Evolutionary conservation across 805 yeast genomes (phyloP).

Genomic region (Candida ipomoeae): DNA sequence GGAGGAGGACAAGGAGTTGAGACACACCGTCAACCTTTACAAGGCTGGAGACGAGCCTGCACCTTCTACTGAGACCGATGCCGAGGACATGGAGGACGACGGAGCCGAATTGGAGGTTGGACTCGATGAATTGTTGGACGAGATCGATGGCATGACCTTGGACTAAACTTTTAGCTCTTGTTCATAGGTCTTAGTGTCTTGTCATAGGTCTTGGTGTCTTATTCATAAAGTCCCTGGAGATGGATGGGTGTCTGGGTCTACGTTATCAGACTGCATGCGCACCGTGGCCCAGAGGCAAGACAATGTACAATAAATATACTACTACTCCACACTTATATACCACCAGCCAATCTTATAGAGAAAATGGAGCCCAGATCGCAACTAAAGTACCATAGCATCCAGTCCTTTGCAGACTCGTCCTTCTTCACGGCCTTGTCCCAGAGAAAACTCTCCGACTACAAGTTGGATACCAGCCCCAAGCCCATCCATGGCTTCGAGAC

Average conservation of each 20-base stretch:
- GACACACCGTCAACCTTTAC: constrained; percentile 86
- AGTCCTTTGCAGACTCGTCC: constrained; percentile 79
- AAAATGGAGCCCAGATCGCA: constrained; percentile 2
- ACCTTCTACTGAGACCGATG: constrained; percentile 36
- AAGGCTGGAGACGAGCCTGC: constrained; percentile 46
- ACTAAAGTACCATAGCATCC: constrained; percentile 46
- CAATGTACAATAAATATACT: background rate
- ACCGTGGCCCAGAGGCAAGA: background rate
- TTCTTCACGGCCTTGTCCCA: constrained; percentile 76
- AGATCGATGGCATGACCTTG: constrained; percentile 87
- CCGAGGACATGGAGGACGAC: constrained; percentile 49
- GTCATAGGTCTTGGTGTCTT: background rate
- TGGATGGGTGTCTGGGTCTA: background rate
- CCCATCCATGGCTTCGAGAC: constrained; percentile 43
- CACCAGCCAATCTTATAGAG: background rate
- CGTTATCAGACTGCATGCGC: constrained; percentile 5
- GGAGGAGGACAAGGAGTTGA: constrained; percentile 93
- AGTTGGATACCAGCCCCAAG: constrained; percentile 50
- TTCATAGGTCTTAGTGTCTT: background rate
- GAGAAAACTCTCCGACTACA: constrained; percentile 67
- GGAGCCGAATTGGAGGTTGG: constrained; percentile 86
- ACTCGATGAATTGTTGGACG: constrained; percentile 90
- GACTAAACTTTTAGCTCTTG: constrained; percentile 38
- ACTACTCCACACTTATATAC: background rate
- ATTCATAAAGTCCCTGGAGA: background rate